Evolutionary conservation across 2,329 filamentous ascomycete genomes (phyloP).

Genomic region (Cercospora sp.): DNA sequence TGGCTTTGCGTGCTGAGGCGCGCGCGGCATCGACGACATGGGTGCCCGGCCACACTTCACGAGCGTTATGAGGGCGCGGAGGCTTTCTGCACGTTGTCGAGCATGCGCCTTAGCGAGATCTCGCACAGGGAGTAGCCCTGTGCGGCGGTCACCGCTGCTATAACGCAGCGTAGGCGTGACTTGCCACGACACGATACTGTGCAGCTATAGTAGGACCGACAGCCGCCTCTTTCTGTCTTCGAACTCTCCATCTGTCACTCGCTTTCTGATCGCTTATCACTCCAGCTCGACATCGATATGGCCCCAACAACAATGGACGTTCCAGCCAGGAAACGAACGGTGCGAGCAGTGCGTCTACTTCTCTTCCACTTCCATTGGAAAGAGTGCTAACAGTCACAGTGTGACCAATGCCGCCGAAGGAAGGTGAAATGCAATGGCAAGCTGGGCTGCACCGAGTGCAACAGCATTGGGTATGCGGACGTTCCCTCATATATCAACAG

Average conservation of each 20-base stretch:
- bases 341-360: conserved; percentile 15
- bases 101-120: conserved; percentile 6
- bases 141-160: conserved; percentile 14
- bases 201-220: conserved; percentile 1
- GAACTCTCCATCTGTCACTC: neutral
- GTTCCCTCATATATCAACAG: neutral
- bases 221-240: neutral
- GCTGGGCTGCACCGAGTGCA: conserved; percentile 18
- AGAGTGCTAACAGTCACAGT: conserved; percentile 9
- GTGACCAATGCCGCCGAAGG: conserved; percentile 20
- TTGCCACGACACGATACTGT: conserved; percentile 1
- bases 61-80: neutral
- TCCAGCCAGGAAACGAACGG: conserved; percentile 18
- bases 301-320: conserved; percentile 9
- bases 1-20: neutral
- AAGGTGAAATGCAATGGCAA: conserved; percentile 22
- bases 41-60: neutral
- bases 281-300: conserved; percentile 4
- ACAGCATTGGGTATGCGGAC: conserved; percentile 11
- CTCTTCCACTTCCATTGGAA: neutral
- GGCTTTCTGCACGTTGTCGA: conserved; percentile 9
- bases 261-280: neutral
- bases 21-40: neutral
- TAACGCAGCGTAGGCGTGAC: conserved; percentile 2
- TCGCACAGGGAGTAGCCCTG: conserved; percentile 7